Percentiles rank a stretch among this genome's conserved stretches.
phyloP scores from a whole-genome alignment of 306 rosid genomes.

The Rosa chinensis region DNA sequence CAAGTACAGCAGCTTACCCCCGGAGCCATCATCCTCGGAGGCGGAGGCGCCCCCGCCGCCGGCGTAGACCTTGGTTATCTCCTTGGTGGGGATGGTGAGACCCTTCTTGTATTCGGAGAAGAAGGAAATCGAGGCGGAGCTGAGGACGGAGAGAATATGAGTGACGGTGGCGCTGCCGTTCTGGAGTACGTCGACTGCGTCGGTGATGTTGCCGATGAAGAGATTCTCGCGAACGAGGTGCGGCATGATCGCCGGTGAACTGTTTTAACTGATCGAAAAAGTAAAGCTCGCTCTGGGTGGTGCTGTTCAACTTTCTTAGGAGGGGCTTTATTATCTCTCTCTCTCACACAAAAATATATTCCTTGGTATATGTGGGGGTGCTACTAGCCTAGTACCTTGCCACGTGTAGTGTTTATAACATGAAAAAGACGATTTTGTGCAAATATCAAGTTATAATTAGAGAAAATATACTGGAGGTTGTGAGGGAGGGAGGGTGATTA shows the following conservation, averaged over 20 bases:
- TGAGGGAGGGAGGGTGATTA: too few relatives aligned
- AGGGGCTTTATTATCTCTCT: too few relatives aligned
- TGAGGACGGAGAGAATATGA: conserved; percentile 78
- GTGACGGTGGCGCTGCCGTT: conserved; percentile 51
- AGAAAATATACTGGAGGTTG: too few relatives aligned
- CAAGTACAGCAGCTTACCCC: conserved; percentile 56
- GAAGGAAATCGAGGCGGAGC: conserved; percentile 73
- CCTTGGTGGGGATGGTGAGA: conserved; percentile 57
- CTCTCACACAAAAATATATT: too few relatives aligned
- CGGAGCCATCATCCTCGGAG: conserved; percentile 34
- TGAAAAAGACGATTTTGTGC: too few relatives aligned
- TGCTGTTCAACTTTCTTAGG: too few relatives aligned
- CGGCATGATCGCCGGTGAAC: conserved; percentile 48
- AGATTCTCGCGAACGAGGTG: conserved; percentile 76
- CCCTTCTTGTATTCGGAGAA: conserved; percentile 73
- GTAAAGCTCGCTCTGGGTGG: too few relatives aligned
- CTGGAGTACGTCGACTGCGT: conserved; percentile 71
- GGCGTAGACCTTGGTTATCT: conserved; percentile 56
- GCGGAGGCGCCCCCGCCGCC: conserved; percentile 34
- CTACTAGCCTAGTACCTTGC: too few relatives aligned
- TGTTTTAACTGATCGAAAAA: neutral
- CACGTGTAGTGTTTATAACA: too few relatives aligned
- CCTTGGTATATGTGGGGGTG: too few relatives aligned
- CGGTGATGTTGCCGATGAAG: conserved; percentile 73
- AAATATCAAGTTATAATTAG: too few relatives aligned